These are phyloP conservation scores for Wolfiporia cocos DNA, from an alignment of 1,284 basidiomycete genomes.

Conservation along the genomic window DNA sequence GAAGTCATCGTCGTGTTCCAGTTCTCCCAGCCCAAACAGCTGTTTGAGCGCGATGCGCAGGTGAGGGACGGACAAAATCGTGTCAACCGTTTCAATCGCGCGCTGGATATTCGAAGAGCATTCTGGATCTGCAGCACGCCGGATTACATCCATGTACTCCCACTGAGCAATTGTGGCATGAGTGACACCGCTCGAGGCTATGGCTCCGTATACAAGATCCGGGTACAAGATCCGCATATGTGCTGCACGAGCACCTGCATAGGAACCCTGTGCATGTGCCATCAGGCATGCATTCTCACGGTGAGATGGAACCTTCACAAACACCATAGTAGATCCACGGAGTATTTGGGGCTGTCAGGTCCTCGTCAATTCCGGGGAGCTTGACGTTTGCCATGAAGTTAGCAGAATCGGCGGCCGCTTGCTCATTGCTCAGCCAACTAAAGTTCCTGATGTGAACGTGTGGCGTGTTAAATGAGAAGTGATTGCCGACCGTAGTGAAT, in stretches of 20 bases:
- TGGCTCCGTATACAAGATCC: conserved; percentile 85
- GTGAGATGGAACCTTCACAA: conserved; percentile 13
- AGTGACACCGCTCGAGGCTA: conserved; percentile 84
- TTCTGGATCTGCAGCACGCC: conserved; percentile 61
- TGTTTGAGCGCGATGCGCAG: conserved; percentile 51
- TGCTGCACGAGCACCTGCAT: conserved; percentile 91
- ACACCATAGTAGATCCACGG: conserved; percentile 97
- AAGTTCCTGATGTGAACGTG: conserved; percentile 5
- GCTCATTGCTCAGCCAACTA: conserved; percentile 85
- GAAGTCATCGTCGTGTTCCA: conserved; percentile 78
- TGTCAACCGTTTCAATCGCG: conserved; percentile 59
- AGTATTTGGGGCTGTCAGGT: conserved; percentile 60
- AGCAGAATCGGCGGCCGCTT: conserved; percentile 89
- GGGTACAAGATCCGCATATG: conserved; percentile 90
- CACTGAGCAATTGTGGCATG: conserved; percentile 71
- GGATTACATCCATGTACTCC: conserved; percentile 88
- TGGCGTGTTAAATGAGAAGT: conserved; percentile 1
- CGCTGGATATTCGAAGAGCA: conserved; percentile 71
- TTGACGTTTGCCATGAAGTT: conserved; percentile 83
- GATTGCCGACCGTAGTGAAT: conserved; percentile 53
- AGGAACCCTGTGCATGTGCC: conserved; percentile 54
- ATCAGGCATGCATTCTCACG: background rate
- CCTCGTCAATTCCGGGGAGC: conserved; percentile 66
- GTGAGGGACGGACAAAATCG: conserved; percentile 42
- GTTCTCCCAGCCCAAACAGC: conserved; percentile 64